Evolutionary conservation across 371 early-diverging fungal genomes (phyloP).

Genomic region (Dichotomocladium elegans): DNA sequence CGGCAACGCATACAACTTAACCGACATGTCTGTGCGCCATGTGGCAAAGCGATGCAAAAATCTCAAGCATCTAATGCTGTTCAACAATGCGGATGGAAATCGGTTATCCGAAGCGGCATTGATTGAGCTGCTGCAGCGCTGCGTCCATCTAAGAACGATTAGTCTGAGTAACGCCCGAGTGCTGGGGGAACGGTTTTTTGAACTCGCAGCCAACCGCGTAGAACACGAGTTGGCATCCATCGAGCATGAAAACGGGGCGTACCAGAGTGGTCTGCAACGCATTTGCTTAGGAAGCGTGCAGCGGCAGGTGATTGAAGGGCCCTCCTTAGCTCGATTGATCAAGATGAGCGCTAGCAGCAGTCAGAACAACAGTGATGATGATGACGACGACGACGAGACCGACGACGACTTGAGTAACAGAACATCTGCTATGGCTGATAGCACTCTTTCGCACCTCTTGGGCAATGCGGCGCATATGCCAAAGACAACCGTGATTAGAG

Average conservation of each 20-base stretch:
- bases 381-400: slow-evolving; percentile 13
- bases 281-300: slow-evolving; percentile 36
- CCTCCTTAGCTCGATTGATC: slow-evolving; percentile 17
- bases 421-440: slow-evolving; percentile 10
- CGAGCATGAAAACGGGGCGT: neutral
- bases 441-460: slow-evolving; percentile 14
- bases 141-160: slow-evolving; percentile 21
- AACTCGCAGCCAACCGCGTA: slow-evolving; percentile 28
- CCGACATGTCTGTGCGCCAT: slow-evolving; percentile 30
- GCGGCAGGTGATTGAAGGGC: slow-evolving; percentile 26
- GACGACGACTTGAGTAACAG: neutral
- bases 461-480: slow-evolving; percentile 22
- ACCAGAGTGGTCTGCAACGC: slow-evolving; percentile 20
- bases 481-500: slow-evolving; percentile 34
- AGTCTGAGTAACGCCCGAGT: slow-evolving; percentile 41
- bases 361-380: slow-evolving; percentile 13
- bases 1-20: slow-evolving; percentile 35
- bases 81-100: slow-evolving; percentile 34
- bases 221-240: slow-evolving; percentile 20
- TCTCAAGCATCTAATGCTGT: slow-evolving; percentile 29
- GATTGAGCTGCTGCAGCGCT: slow-evolving; percentile 28
- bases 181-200: slow-evolving; percentile 29
- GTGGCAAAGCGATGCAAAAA: slow-evolving; percentile 28
- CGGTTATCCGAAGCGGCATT: slow-evolving; percentile 30
- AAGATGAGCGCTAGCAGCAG: slow-evolving; percentile 28